A percentile compares a stretch with the other conserved stretches of the same genome.
Evolutionary conservation across 495 filamentous ascomycete genomes (phyloP).

Genomic region (Trichocladium antarcticum): DNA sequence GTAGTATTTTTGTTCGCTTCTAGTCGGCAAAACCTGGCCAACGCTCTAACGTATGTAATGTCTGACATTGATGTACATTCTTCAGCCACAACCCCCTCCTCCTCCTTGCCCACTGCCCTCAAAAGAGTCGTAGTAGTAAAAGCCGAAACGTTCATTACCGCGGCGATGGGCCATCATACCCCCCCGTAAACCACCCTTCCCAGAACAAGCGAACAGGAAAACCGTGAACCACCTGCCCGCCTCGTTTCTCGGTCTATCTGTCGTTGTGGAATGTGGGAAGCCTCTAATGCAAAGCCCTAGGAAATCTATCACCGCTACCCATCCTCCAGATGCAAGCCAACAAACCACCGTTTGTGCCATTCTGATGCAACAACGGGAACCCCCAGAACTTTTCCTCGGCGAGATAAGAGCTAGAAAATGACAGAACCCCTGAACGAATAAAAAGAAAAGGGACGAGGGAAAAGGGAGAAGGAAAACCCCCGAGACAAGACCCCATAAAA

Average conservation of each 20-base stretch:
- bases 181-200: conserved; percentile 7
- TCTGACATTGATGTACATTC: conserved; percentile 23
- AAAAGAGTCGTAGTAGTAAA: neutral
- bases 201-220: conserved; percentile 3
- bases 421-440: conserved; percentile 1
- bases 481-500: conserved; percentile 9
- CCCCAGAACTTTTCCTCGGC: conserved; percentile 24
- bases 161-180: conserved; percentile 10
- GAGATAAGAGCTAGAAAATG: conserved; percentile 5
- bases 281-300: conserved; percentile 26
- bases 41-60: conserved; percentile 16
- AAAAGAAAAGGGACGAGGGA: conserved; percentile 7
- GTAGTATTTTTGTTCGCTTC: neutral
- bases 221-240: conserved; percentile 10
- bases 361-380: conserved; percentile 36
- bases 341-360: conserved; percentile 30
- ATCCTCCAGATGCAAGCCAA: conserved; percentile 34
- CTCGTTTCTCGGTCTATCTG: conserved; percentile 22
- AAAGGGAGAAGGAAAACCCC: conserved; percentile 8
- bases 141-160: conserved; percentile 16
- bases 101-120: conserved; percentile 1
- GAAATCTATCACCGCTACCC: conserved; percentile 35
- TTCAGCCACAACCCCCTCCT: neutral
- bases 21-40: conserved; percentile 5
- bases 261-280: conserved; percentile 21